phyloP scores from a whole-genome alignment of 2,329 filamentous ascomycete species.

The Rhynchosporium secalis region DNA sequence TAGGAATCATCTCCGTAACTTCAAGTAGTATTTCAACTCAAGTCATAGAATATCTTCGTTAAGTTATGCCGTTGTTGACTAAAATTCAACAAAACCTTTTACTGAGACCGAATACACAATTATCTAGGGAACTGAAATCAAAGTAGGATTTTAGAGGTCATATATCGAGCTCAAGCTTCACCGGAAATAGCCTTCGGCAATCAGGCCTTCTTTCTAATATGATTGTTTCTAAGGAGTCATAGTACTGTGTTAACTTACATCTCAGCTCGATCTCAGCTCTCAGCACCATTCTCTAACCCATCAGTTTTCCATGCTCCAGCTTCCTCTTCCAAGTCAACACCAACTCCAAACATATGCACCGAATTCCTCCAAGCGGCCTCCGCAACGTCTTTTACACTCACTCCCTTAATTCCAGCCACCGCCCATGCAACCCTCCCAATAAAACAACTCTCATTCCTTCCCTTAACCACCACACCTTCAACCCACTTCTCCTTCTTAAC shows the following conservation, averaged over 20 bases:
- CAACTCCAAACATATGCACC: slow-evolving; percentile 73
- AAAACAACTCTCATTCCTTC: slow-evolving; percentile 86
- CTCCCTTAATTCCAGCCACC: slow-evolving; percentile 80
- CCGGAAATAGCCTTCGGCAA: too few relatives aligned
- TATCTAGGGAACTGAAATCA: too few relatives aligned
- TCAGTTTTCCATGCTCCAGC: too few relatives aligned
- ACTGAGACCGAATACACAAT: too few relatives aligned
- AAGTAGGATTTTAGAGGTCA: too few relatives aligned
- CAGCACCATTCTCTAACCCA: background rate
- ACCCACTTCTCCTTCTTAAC: slow-evolving; percentile 97
- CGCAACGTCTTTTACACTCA: slow-evolving; percentile 77
- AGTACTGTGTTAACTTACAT: background rate
- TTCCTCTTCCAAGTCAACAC: slow-evolving; percentile 32
- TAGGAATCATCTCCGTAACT: too few relatives aligned
- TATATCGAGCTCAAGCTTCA: too few relatives aligned
- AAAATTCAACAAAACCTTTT: too few relatives aligned
- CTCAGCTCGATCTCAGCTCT: background rate
- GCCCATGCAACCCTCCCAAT: slow-evolving; percentile 88
- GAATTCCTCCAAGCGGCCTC: slow-evolving; percentile 87
- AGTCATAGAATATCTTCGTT: too few relatives aligned
- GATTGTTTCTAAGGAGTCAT: background rate
- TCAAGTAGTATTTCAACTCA: too few relatives aligned
- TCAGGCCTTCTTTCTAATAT: too few relatives aligned
- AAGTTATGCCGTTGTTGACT: too few relatives aligned
- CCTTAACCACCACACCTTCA: slow-evolving; percentile 86